Evolutionary conservation across 2,329 filamentous ascomycete genomes (phyloP).

Genomic region (Hypoxylon sp.): DNA sequence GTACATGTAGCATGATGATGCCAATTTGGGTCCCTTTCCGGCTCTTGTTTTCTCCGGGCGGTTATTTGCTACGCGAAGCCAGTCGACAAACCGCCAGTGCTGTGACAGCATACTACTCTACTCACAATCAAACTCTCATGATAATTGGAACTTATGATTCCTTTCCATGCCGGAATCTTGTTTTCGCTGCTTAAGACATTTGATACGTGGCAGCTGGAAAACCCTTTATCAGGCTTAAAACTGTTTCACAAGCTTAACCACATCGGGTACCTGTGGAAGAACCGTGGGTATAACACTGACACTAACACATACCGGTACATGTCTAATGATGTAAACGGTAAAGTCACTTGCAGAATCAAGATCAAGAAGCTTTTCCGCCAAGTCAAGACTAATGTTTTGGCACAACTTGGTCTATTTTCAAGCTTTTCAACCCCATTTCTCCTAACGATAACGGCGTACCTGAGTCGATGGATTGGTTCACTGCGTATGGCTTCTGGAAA

Average conservation of each 20-base stretch:
- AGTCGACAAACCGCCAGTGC: background rate
- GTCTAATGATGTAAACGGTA: conserved; percentile 27
- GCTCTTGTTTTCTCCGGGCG: conserved; percentile 12
- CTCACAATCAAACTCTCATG: conserved; percentile 8
- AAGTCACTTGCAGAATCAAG: background rate
- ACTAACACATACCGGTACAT: conserved; percentile 1
- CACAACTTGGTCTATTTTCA: conserved; percentile 1
- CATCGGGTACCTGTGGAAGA: conserved; percentile 1
- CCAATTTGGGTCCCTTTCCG: conserved; percentile 7
- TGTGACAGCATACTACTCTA: background rate
- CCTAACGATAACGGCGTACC: conserved; percentile 1
- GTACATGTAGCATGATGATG: conserved; percentile 7
- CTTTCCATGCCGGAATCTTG: conserved; percentile 15
- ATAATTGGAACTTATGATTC: conserved; percentile 4
- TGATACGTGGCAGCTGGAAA: conserved; percentile 22
- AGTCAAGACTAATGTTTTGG: conserved; percentile 8
- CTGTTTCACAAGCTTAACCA: conserved; percentile 18
- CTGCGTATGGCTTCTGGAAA: background rate
- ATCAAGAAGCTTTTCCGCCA: conserved; percentile 10
- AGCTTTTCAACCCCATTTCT: background rate
- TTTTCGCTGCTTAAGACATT: conserved; percentile 18
- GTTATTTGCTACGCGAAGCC: conserved; percentile 8
- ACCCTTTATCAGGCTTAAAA: conserved; percentile 1
- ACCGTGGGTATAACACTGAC: conserved; percentile 17
- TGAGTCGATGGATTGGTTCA: conserved; percentile 1